These are phyloP conservation scores for Pythium dissotocum DNA, from an alignment of 352 stramenopile genomes.

Conservation along the genomic window DNA sequence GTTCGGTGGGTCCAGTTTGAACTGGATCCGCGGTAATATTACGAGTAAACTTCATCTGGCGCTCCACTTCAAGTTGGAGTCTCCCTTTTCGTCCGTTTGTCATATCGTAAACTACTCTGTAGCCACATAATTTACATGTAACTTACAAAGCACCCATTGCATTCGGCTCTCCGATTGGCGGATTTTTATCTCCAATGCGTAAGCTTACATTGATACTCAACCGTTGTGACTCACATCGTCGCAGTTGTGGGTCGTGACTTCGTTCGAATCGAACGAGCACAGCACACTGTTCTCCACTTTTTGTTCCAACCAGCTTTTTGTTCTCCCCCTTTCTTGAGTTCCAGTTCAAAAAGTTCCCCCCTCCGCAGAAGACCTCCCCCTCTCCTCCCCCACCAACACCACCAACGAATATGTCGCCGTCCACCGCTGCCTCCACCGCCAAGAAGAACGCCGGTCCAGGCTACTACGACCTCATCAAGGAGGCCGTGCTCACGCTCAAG, in stretches of 20 bases:
- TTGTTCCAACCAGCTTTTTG: constrained; percentile 17
- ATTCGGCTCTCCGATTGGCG: constrained; percentile 20
- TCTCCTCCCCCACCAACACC: not conserved
- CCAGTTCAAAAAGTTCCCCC: constrained; percentile 17
- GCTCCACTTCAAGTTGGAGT: constrained; percentile 26
- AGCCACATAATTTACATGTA: constrained; percentile 11
- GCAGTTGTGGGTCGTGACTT: not conserved
- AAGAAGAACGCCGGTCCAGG: constrained; percentile 74
- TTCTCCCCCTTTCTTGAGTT: constrained; percentile 11
- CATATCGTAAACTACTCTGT: not conserved
- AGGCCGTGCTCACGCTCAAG: constrained; percentile 91
- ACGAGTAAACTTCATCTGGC: constrained; percentile 15
- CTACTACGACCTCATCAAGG: constrained; percentile 94
- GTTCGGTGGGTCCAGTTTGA: constrained; percentile 17
- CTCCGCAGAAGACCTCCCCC: constrained; percentile 12
- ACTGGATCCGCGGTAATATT: constrained; percentile 9
- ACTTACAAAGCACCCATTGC: constrained; percentile 8
- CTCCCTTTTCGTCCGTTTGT: not conserved
- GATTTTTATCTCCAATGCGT: constrained; percentile 14
- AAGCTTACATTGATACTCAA: constrained; percentile 24
- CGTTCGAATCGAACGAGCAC: not conserved
- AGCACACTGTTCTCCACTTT: constrained; percentile 1
- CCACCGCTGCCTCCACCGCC: constrained; percentile 42
- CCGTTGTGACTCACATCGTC: not conserved
- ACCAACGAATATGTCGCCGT: constrained; percentile 29